Base-by-base conservation (phyloP, 2,329 filamentous ascomycete genomes). In the Phialophora verrucosa region DNA sequence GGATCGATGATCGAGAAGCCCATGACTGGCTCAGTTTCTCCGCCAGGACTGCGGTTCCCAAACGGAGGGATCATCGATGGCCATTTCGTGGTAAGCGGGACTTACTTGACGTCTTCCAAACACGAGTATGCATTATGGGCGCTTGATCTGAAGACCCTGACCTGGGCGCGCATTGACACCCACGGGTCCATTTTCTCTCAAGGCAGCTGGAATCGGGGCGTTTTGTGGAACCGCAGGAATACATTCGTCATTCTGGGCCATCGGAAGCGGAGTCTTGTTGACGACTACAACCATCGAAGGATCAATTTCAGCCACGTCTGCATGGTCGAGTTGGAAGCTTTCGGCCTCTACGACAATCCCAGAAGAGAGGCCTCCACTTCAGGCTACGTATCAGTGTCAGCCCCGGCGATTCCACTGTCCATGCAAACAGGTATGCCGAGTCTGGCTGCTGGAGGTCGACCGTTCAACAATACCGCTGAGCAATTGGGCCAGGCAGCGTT, bases 101-200 rank as follows among this genome's bases (percentile, higher is more conserved):
- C 95, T 0, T 98, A 98, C 76, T 85, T 99, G 65, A 99, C 95
- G 0, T 97, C 94, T 0, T 97, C 94, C 1, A 98, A 97, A 79
- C 94, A 98, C 76, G 95, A 99, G 77, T 99, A 98, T 78, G 94
- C 95, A 0, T 83, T 99, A 1, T 99, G 95, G 95, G 94, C 95
- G 1, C 81, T 99, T 56, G 93, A 99, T 75, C 80, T 99, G 63
- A 88, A 90, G 65, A 95, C 90, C 0, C 81, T 99, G 62, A 95
- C 91, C 0, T 99, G 95, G 95, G 93, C 91, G 63, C 91, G 94
- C 8, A 98, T 99, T 71, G 95, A 99, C 78, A 95, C 93, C 0
- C 94, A 93, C 27, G 93, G 91, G 8, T 93, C 89, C 69, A 93
- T 98, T 2, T 98, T 99, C 77, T 94, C 92, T 74, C 92, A 97